Percentiles rank a stretch among this genome's conserved stretches.
These are phyloP conservation scores for Claviceps sp. DNA, from an alignment of 2,329 filamentous ascomycete genomes.

Conservation along the genomic window DNA sequence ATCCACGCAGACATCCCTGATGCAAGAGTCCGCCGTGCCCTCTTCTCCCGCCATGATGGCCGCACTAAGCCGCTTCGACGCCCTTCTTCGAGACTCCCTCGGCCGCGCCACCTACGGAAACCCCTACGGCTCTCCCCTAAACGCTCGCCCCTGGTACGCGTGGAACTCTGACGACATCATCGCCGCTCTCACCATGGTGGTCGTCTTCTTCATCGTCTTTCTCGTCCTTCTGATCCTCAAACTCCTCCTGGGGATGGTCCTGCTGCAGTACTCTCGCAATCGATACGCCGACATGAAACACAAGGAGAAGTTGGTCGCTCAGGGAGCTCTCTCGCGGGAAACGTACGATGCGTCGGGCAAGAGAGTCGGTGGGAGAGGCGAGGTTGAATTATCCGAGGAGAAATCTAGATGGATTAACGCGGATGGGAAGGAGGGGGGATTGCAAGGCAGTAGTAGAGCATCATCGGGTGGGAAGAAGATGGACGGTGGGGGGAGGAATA, in stretches of 20 bases:
- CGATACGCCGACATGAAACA: slow-evolving; percentile 72
- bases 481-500: slow-evolving; percentile 25
- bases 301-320: slow-evolving; percentile 40
- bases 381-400: slow-evolving; percentile 81
- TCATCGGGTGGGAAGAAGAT: slow-evolving; percentile 44
- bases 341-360: slow-evolving; percentile 57
- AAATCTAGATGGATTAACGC: slow-evolving; percentile 74
- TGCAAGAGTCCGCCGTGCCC: slow-evolving; percentile 46
- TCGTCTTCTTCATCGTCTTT: slow-evolving; percentile 76
- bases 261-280: slow-evolving; percentile 66
- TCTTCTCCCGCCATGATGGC: slow-evolving; percentile 64
- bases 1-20: slow-evolving; percentile 51
- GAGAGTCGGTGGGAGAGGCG: slow-evolving; percentile 67
- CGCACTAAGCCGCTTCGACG: slow-evolving; percentile 66
- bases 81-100: slow-evolving; percentile 60
- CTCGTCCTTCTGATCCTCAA: slow-evolving; percentile 75
- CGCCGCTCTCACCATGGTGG: slow-evolving; percentile 64
- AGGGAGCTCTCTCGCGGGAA: slow-evolving; percentile 34
- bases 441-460: slow-evolving; percentile 34
- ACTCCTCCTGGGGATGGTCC: slow-evolving; percentile 73
- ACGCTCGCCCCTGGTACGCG: slow-evolving; percentile 31
- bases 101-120: slow-evolving; percentile 58
- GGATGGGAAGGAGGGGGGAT: slow-evolving; percentile 66
- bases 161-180: slow-evolving; percentile 63
- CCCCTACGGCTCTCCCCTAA: slow-evolving; percentile 27